Percentiles rank a stretch among this genome's conserved stretches.
These are phyloP conservation scores for Mollisiaceae sp. DNA, from an alignment of 2,329 filamentous ascomycete genomes.

Conservation along the genomic window DNA sequence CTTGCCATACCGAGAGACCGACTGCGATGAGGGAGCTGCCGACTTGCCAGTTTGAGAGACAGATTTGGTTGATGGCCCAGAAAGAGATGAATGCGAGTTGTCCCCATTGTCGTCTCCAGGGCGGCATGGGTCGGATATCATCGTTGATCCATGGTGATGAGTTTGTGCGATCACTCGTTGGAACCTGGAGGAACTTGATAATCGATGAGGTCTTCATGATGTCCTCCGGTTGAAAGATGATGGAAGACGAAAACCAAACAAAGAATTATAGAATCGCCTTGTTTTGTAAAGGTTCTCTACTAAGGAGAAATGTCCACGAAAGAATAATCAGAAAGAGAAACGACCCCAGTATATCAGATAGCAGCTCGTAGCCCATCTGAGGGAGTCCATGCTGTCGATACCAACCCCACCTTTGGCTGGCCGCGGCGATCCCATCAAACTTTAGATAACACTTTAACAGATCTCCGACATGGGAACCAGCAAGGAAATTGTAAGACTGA, in stretches of 20 bases:
- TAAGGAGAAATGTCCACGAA: not conserved
- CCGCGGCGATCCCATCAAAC: not conserved
- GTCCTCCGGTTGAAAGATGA: not conserved
- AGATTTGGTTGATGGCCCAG: conserved; percentile 48
- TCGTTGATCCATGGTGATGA: conserved; percentile 50
- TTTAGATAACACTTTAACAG: conserved; percentile 2
- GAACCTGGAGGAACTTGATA: conserved; percentile 17
- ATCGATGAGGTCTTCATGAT: conserved; percentile 13
- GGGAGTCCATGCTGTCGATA: not conserved
- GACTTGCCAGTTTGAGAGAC: conserved; percentile 19
- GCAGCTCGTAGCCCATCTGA: not conserved
- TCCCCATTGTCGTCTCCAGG: conserved; percentile 46
- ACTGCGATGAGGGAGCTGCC: conserved; percentile 42
- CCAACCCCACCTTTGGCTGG: conserved; percentile 3
- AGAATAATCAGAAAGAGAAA: not conserved
- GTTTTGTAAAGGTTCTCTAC: not conserved
- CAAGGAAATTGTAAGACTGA: not conserved
- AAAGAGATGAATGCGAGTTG: conserved; percentile 46
- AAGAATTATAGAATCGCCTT: not conserved
- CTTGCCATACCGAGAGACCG: conserved; percentile 49
- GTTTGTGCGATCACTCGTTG: conserved; percentile 33
- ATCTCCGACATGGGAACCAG: not conserved
- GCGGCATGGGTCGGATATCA: conserved; percentile 53
- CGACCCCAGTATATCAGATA: not conserved
- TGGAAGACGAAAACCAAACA: not conserved